Base-by-base conservation (phyloP, 2,329 filamentous ascomycete species). In the Verticillium isaacii region DNA sequence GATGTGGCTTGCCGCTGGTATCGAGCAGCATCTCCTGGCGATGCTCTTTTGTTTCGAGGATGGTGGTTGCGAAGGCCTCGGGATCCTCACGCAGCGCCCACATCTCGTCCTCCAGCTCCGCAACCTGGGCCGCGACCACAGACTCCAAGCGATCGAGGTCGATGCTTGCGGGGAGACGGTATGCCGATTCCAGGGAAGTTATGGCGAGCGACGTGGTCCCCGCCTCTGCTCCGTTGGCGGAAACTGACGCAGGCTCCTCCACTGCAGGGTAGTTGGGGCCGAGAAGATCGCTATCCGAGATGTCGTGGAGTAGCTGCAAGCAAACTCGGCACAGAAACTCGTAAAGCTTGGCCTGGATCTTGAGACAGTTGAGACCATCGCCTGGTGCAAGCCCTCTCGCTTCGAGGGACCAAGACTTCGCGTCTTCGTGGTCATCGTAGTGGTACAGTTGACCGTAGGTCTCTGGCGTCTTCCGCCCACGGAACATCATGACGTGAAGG, bases 81-180 rank as follows among this genome's bases (percentile, higher is more conserved):
- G 85, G 85, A 67, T 89, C 86, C 66, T 89, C 85, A 8, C 85
- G 77, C 2, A 89, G 71, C 0, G 76, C 67, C 78, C 78, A 84
- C 0, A 86, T 54, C 65, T 87, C 82, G 68, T 88, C 84, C 60
- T 84, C 78, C 0, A 78, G 77, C 3, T 75, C 74, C 0, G 73
- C 67, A 0, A 66, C 66, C 63, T 74, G 78, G 0, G 81, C 80
- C 2, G 67, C 68, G 0, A 85, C 71, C 4, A 87, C 66, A 1
- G 71, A 68, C 45, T 77, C 71, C 0, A 88, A 71, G 0, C 76
- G 74, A 0, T 57, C 64, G 1, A 86, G 69, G 64, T 87, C 77
- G 0, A 86, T 68, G 2, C 69, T 65, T 0, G 75, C 72, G 1
- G 85, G 84, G 0, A 78, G 59, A 3, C 80, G 72, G 62, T 87